These are phyloP conservation scores for Calonectria montana DNA, from an alignment of 2,329 filamentous ascomycete genomes.

Conservation along the genomic window DNA sequence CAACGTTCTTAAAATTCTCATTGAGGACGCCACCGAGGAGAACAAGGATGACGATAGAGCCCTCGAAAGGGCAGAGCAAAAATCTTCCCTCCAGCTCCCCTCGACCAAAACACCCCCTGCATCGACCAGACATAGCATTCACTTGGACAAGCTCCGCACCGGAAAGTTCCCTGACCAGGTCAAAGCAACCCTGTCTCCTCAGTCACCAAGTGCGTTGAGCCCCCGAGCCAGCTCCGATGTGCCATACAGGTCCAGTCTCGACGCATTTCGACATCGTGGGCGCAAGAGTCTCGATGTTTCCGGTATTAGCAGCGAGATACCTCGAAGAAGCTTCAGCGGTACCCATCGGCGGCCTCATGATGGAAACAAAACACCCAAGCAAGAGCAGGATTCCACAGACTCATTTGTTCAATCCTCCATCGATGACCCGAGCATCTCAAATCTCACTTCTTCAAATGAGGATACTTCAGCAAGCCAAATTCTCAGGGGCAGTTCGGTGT, in stretches of 20 bases:
- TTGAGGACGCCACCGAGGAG: constrained; percentile 70
- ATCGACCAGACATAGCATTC: constrained; percentile 38
- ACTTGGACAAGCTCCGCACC: constrained; percentile 49
- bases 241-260: constrained; percentile 62
- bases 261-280: constrained; percentile 59
- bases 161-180: constrained; percentile 66
- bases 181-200: constrained; percentile 68
- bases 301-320: constrained; percentile 55
- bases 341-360: constrained; percentile 51
- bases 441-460: constrained; percentile 75
- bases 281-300: constrained; percentile 65
- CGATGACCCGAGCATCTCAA: constrained; percentile 81
- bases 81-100: constrained; percentile 29
- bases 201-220: constrained; percentile 55
- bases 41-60: constrained; percentile 43
- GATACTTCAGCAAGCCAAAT: constrained; percentile 94
- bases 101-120: constrained; percentile 42
- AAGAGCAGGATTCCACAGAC: constrained; percentile 67
- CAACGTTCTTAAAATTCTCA: constrained; percentile 77
- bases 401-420: constrained; percentile 78
- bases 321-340: constrained; percentile 73
- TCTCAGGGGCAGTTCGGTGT: constrained; percentile 86
- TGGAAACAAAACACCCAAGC: constrained; percentile 46
- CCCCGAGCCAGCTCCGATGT: constrained; percentile 67
- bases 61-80: constrained; percentile 27